A percentile compares a stretch with the other conserved stretches of the same genome.
These are phyloP conservation scores for Colletotrichum sp. DNA, from an alignment of 2,329 filamentous ascomycete genomes.

Conservation along the genomic window DNA sequence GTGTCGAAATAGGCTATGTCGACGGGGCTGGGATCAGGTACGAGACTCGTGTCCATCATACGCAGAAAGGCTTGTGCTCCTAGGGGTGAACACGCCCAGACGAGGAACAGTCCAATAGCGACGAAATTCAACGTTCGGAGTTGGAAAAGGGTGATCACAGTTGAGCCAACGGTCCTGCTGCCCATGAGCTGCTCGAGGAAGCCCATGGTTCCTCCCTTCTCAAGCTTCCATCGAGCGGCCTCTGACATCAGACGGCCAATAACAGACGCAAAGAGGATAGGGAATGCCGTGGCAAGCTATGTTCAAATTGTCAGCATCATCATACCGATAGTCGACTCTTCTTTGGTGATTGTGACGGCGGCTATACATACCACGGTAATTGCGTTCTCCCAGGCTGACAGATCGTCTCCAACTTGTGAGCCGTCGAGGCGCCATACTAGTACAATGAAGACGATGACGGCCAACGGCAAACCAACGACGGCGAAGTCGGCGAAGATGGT, in stretches of 20 bases:
- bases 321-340: accelerated
- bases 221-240: not conserved
- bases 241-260: not conserved
- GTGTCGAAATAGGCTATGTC: not conserved
- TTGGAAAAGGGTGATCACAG: constrained; percentile 2
- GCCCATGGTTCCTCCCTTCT: not conserved
- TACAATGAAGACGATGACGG: not conserved
- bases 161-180: not conserved
- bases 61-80: constrained; percentile 33
- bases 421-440: not conserved
- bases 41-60: not conserved
- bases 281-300: not conserved
- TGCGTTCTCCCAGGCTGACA: not conserved
- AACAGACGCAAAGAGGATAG: not conserved
- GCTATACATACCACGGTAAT: not conserved
- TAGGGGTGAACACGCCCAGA: constrained; percentile 35
- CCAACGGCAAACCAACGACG: not conserved
- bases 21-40: not conserved
- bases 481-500: not conserved
- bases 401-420: not conserved
- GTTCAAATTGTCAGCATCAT: not conserved
- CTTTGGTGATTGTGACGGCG: not conserved
- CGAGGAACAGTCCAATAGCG: constrained; percentile 25
- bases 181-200: not conserved
- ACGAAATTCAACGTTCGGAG: constrained; percentile 30